These are phyloP conservation scores for Neocallimastix lanati DNA, from an alignment of 192 early-diverging fungal genomes.

Conservation along the genomic window DNA sequence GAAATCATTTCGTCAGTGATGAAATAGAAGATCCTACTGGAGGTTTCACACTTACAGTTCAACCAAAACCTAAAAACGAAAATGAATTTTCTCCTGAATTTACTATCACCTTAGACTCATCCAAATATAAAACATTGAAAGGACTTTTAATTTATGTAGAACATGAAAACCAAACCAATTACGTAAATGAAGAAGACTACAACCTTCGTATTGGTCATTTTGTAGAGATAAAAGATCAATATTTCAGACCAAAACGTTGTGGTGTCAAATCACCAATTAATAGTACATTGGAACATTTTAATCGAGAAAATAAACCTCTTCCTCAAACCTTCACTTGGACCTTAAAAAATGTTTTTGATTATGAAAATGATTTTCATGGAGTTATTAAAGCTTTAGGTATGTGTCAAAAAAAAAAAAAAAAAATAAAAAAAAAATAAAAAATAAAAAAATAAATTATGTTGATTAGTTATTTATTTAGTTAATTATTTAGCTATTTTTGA, in stretches of 20 bases:
- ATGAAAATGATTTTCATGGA: background rate
- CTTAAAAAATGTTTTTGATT: background rate
- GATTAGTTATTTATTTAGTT: too few relatives aligned
- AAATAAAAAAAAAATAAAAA: background rate
- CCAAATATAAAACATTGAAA: background rate
- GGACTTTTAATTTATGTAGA: background rate
- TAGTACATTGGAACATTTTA: background rate
- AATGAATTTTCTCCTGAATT: background rate
- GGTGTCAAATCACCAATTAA: background rate
- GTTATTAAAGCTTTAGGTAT: background rate
- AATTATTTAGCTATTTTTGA: too few relatives aligned
- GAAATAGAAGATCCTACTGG: background rate
- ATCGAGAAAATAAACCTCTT: background rate
- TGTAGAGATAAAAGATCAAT: background rate
- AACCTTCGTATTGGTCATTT: background rate
- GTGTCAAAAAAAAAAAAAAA: background rate
- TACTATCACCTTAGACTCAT: background rate
- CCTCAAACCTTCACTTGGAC: background rate
- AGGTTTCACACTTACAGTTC: background rate
- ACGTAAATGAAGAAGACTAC: background rate
- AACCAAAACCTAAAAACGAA: background rate
- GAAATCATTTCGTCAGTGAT: background rate
- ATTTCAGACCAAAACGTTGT: background rate
- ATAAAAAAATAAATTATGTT: too few relatives aligned
- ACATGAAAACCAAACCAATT: background rate